Conservation (phyloP, 108 stramenopile genomes). For the Bacterosira constricta region DNA sequence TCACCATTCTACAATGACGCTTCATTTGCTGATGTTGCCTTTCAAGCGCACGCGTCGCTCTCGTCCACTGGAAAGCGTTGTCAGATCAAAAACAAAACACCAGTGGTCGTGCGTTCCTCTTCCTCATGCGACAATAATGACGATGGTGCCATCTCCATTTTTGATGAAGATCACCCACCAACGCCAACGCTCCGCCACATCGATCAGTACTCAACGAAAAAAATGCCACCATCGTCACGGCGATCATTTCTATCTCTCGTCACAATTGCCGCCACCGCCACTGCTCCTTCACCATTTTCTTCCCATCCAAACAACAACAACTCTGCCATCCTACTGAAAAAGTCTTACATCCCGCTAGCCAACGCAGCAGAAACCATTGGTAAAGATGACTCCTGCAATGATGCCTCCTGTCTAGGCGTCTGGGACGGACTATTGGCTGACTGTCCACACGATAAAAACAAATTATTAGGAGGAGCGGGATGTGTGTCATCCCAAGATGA, state of each 20-base stretch:
- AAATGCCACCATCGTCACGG: too few relatives aligned
- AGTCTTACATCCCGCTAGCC: neutral
- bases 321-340: neutral
- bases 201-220: too few relatives aligned
- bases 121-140: too few relatives aligned
- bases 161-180: too few relatives aligned
- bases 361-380: slow-evolving; percentile 78
- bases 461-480: slow-evolving; percentile 54
- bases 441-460: slow-evolving; percentile 59
- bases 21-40: too few relatives aligned
- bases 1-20: too few relatives aligned
- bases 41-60: too few relatives aligned
- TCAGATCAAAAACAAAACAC: too few relatives aligned
- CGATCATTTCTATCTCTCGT: slow-evolving; percentile 12
- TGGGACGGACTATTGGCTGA: slow-evolving; percentile 87
- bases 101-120: too few relatives aligned
- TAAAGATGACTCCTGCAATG: slow-evolving; percentile 76
- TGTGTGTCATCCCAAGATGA: slow-evolving; percentile 86
- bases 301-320: neutral
- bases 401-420: slow-evolving; percentile 73
- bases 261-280: slow-evolving; percentile 1
- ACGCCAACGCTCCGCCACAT: too few relatives aligned
- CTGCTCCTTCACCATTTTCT: neutral
- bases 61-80: too few relatives aligned
- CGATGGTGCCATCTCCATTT: too few relatives aligned